Percentiles rank a stretch among this genome's conserved stretches.
Evolutionary conservation across 352 stramenopile genomes (phyloP).

Genomic region (Pythium sukuiense): DNA sequence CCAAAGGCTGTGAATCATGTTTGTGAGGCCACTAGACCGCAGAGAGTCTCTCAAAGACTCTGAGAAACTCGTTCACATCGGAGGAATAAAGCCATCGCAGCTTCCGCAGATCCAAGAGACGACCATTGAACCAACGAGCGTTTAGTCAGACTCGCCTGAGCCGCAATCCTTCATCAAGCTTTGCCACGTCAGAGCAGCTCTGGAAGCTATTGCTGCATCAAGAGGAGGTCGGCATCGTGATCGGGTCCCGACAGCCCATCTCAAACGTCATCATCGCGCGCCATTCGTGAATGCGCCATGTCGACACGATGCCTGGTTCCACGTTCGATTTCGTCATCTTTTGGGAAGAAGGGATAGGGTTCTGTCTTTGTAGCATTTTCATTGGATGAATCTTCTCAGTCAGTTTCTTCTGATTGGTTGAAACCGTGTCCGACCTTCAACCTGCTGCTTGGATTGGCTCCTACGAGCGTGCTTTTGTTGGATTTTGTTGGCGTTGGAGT

Average conservation of each 20-base stretch:
- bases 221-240: background rate
- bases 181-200: background rate
- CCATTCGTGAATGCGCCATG: slow-evolving; percentile 4
- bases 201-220: background rate
- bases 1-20: no score
- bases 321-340: slow-evolving; percentile 20
- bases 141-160: no score
- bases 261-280: slow-evolving; percentile 1
- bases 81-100: no score
- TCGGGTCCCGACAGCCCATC: background rate
- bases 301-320: background rate
- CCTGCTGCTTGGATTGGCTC: slow-evolving; percentile 16
- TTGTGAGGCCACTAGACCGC: no score
- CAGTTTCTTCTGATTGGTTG: background rate
- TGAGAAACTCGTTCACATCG: no score
- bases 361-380: background rate
- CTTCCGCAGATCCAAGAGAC: no score
- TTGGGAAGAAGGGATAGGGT: slow-evolving; percentile 9
- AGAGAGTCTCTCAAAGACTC: no score
- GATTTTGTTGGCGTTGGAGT: slow-evolving; percentile 6
- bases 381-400: slow-evolving; percentile 18
- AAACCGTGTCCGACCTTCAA: slow-evolving; percentile 8
- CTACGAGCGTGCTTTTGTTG: background rate
- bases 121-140: no score
- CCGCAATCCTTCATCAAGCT: background rate